Evolutionary conservation across 495 filamentous ascomycete species (phyloP).

Genomic region (Neurospora intermedia): DNA sequence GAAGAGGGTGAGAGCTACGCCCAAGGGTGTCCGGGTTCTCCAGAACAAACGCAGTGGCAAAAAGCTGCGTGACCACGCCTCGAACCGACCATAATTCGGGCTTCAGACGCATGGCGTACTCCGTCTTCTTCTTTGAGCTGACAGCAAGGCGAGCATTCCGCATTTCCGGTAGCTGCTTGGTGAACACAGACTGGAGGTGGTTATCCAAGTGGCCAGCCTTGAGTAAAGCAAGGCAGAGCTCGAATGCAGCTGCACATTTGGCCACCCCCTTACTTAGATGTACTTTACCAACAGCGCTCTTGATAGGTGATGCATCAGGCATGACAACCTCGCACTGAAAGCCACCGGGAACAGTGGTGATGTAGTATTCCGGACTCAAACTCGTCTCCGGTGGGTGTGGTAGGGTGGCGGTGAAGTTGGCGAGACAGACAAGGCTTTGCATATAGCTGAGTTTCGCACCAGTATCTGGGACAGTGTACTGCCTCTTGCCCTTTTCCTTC

Average conservation of each 20-base stretch:
- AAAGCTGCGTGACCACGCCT: constrained; percentile 48
- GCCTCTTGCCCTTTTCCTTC: constrained; percentile 43
- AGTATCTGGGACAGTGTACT: constrained; percentile 54
- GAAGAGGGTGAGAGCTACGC: constrained; percentile 50
- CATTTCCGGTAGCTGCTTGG: constrained; percentile 69
- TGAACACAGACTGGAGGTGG: constrained; percentile 60
- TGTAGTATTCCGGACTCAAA: constrained; percentile 51
- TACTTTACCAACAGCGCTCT: constrained; percentile 48
- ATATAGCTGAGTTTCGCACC: constrained; percentile 75
- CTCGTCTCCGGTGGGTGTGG: constrained; percentile 49
- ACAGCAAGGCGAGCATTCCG: constrained; percentile 83
- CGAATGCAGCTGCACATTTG: constrained; percentile 87
- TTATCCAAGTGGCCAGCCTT: constrained; percentile 58
- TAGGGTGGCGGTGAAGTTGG: constrained; percentile 41
- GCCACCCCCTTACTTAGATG: constrained; percentile 59
- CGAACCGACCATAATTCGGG: constrained; percentile 58
- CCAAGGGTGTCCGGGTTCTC: constrained; percentile 45
- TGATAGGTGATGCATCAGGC: constrained; percentile 65
- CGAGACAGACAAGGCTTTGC: constrained; percentile 55
- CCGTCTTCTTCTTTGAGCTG: constrained; percentile 57
- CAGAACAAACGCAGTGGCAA: constrained; percentile 54
- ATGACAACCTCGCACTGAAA: constrained; percentile 77
- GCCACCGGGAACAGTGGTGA: constrained; percentile 43
- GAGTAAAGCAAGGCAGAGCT: constrained; percentile 63
- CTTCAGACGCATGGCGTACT: constrained; percentile 72